Evolutionary conservation across 2,329 filamentous ascomycete species (phyloP), one percentile per base, ranked within the genome.

Genomic region (Fusarium nelsonii): DNA sequence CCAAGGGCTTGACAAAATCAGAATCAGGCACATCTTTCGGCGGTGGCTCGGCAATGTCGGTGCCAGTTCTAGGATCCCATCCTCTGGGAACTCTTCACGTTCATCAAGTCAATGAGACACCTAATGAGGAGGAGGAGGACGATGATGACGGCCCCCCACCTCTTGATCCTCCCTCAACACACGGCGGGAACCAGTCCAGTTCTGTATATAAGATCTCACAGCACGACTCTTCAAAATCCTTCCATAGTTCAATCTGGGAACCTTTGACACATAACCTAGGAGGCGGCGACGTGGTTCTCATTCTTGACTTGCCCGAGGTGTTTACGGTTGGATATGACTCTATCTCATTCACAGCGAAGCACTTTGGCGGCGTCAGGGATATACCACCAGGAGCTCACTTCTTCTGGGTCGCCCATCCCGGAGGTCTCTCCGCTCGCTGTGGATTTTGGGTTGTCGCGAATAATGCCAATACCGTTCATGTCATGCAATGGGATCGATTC

Each of bases 321-420:
- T 85, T 85, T 58, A 84, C 82, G 3, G 77, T 90, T 18, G 86
- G 86, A 44, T 86, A 84, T 69, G 87, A 89, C 70, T 78, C 82
- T 4, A 74, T 84, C 45, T 83, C 83, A 3, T 82, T 87, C 65
- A 83, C 81, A 16, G 81, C 81, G 7, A 78, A 77, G 40, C 76
- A 81, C 23, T 86, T 89, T 68, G 78, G 79, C 9, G 88, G 88
- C 20, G 80, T 90, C 59, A 83, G 82, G 23, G 81, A 87, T 56
- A 79, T 90, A 28, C 86, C 87, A 0, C 73, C 80, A 0, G 88
- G 88, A 0, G 75, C 84, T 15, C 88, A 90, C 73, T 85, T 90
- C 61, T 79, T 90, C 59, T 90, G 87, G 87, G 82, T 85, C 30
- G 81, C 87, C 3, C 81, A 85, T 23, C 81, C 82, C 0, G 79